These are phyloP conservation scores for Boletus rubropictus DNA, from an alignment of 768 basidiomycete genomes.

Conservation along the genomic window DNA sequence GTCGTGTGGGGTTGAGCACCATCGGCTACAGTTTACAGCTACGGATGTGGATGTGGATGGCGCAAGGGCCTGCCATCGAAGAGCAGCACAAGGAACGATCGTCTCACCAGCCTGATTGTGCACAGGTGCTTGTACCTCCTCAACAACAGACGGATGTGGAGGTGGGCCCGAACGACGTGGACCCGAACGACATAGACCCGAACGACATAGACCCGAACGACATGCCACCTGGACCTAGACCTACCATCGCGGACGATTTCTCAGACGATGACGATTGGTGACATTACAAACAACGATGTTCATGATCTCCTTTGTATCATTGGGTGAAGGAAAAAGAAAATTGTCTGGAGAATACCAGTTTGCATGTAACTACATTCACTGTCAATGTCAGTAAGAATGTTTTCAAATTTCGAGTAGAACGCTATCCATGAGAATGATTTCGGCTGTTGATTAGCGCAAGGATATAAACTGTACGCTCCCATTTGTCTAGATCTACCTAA, in stretches of 20 bases:
- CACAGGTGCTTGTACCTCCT: constrained; percentile 11
- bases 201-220: constrained; percentile 13
- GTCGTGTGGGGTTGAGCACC: neutral
- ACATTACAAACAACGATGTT: neutral
- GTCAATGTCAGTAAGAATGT: neutral
- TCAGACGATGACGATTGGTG: constrained; percentile 30
- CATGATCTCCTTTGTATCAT: too few relatives aligned
- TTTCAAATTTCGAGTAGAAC: neutral
- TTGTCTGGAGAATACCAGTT: too few relatives aligned
- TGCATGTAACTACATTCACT: too few relatives aligned
- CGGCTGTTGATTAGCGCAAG: neutral
- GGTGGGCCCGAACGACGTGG: constrained; percentile 10
- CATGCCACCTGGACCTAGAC: constrained; percentile 2
- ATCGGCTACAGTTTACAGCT: constrained; percentile 33
- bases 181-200: too few relatives aligned
- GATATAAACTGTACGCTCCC: constrained; percentile 9
- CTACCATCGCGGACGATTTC: constrained; percentile 16
- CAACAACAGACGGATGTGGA: neutral
- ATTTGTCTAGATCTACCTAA: constrained; percentile 4
- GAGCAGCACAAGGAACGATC: constrained; percentile 34
- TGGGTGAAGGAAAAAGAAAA: too few relatives aligned
- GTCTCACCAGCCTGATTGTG: constrained; percentile 9
- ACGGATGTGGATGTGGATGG: constrained; percentile 44
- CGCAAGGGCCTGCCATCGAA: constrained; percentile 41
- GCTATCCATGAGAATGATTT: neutral